Conservation (phyloP, 2,329 filamentous ascomycete species). For the Graphiopsis chlorocephala region DNA sequence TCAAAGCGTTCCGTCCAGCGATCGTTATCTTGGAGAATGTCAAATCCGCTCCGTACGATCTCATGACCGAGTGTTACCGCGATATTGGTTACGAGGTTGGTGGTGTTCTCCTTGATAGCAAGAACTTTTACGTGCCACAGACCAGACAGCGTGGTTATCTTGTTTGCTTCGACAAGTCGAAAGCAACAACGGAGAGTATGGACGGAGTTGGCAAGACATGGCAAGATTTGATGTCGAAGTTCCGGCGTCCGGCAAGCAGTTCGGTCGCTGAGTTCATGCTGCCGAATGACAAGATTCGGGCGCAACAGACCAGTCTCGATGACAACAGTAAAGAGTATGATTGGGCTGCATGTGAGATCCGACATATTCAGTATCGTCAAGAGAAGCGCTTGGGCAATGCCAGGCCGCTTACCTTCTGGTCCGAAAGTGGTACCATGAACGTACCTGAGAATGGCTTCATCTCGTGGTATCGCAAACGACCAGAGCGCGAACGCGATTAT, state of each 20-base stretch:
- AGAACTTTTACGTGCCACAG: slow-evolving; percentile 71
- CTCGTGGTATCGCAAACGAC: slow-evolving; percentile 50
- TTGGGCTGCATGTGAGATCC: slow-evolving; percentile 58
- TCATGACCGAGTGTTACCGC: slow-evolving; percentile 40
- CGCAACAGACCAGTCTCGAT: neutral
- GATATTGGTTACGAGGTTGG: slow-evolving; percentile 56
- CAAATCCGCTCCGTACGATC: slow-evolving; percentile 57
- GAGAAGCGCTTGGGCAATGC: slow-evolving; percentile 50
- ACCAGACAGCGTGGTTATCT: slow-evolving; percentile 44
- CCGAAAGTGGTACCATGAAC: slow-evolving; percentile 51
- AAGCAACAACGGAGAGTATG: neutral
- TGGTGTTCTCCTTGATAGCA: slow-evolving; percentile 59
- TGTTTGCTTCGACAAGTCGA: slow-evolving; percentile 41
- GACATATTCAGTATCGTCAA: slow-evolving; percentile 58
- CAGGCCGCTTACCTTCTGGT: slow-evolving; percentile 60
- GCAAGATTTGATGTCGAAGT: slow-evolving; percentile 43
- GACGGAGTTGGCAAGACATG: slow-evolving; percentile 36
- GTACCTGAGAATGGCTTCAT: slow-evolving; percentile 57
- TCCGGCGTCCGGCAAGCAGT: slow-evolving; percentile 59
- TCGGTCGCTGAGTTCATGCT: slow-evolving; percentile 62
- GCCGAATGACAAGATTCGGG: slow-evolving; percentile 47
- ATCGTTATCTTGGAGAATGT: slow-evolving; percentile 75
- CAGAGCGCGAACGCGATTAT: slow-evolving; percentile 62
- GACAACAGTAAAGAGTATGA: slow-evolving; percentile 34
- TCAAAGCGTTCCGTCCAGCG: slow-evolving; percentile 53